Evolutionary conservation across 495 filamentous ascomycete species (phyloP).

Genomic region (Podospora bellae-mahoneyi): DNA sequence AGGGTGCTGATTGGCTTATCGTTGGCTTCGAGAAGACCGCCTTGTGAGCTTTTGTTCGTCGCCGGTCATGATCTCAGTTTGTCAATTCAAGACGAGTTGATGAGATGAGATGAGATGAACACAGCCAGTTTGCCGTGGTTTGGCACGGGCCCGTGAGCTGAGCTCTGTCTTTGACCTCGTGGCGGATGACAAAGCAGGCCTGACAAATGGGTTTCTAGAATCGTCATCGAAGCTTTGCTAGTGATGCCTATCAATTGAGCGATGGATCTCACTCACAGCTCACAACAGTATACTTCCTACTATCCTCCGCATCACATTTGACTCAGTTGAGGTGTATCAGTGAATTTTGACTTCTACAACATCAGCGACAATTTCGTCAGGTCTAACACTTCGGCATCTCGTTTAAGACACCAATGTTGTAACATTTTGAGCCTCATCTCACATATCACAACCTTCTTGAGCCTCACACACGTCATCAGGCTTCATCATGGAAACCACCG

Average conservation of each 20-base stretch:
- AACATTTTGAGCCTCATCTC: not conserved
- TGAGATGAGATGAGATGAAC: not conserved
- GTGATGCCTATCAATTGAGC: not conserved
- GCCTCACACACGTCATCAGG: not conserved
- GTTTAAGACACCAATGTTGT: not conserved
- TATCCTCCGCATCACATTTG: not conserved
- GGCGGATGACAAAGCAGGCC: not conserved
- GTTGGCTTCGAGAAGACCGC: not conserved
- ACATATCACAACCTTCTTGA: not conserved
- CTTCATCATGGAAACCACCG: constrained; percentile 7
- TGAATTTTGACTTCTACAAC: not conserved
- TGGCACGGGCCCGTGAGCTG: not conserved
- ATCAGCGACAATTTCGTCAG: not conserved
- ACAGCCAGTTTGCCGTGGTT: not conserved
- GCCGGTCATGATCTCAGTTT: not conserved
- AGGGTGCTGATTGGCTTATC: not conserved
- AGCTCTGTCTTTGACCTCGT: not conserved
- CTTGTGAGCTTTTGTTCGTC: not conserved
- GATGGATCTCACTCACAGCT: not conserved
- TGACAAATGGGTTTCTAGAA: not conserved
- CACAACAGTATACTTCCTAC: not conserved
- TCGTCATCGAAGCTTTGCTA: not conserved
- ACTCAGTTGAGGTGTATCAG: not conserved
- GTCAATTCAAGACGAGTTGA: not conserved
- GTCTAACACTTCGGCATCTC: not conserved